Evolutionary conservation across 345 rosid genomes (phyloP), one percentile per base, ranked within the genome.

Genomic region (Tarenaya hassleriana): DNA sequence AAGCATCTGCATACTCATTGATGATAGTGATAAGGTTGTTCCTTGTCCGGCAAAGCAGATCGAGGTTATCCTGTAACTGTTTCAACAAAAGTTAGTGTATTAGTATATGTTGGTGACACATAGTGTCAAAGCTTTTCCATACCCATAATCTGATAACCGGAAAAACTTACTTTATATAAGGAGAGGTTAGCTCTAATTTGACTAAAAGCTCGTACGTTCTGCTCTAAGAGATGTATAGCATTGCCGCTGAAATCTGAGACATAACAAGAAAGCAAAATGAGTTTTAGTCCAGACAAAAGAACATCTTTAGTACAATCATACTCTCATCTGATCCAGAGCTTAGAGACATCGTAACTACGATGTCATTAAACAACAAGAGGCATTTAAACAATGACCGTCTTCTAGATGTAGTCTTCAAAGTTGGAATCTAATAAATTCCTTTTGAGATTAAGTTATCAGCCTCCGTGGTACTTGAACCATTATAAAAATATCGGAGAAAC

Each of bases 61-160:
- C 77, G 7, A 81, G 41, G 70, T 91, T 91, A 64, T 82, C 92
- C 75, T 79, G 81, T 57, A 73, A 80, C 98, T 91, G 92, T 69
- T 24, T 5, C n/a, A n/a, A 24, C 5, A 5, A 5, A 24, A 24
- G 29, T 2, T 24, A 2, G 3, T 2, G 29, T 2, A 24, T 24
- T 24, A 24, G 12, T 27, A 43, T n/a, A n/a, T n/a, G n/a, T n/a
- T n/a, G n/a, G n/a, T n/a, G n/a, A n/a, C n/a, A n/a, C n/a, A n/a
- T 27, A 54, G 54, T 47, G 49, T 40, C 43, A 53, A 8, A n/a
- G 1, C 31, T 31, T 33, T 46, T 34, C 5, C 35, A 49, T 42
- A 46, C 27, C 8, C 8, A 15, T 16, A n/a, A 55, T 51, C 7
- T 40, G 16, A 12, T 49, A 14, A 37, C 41, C 35, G 31, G 42